Evolutionary conservation across 495 filamentous ascomycete genomes (phyloP), one percentile per base, ranked within the genome.

Genomic region (Penicillium paradoxum): DNA sequence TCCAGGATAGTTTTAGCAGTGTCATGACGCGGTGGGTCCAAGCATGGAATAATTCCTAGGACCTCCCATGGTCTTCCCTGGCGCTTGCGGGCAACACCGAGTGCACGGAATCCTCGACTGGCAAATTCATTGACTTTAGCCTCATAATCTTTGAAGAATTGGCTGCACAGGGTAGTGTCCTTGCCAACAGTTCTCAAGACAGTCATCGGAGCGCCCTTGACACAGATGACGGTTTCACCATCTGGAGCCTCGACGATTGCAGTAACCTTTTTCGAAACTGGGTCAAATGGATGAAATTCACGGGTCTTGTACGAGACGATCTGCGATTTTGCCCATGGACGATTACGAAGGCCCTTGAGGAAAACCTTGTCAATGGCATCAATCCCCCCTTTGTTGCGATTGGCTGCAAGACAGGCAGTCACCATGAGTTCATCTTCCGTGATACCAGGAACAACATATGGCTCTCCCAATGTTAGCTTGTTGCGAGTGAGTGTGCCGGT

Each of bases 281-380:
- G 90, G 68, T 96, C 91, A 69, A 96, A 96, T 46, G 91, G 90
- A 68, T 79, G 75, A 75, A 95, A 95, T 24, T 90, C 82, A 55
- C 90, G 69, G 44, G 89, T 83, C 65, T 82, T 83, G 78, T 89
- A 95, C 72, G 84, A 83, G 60, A 75, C 75, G 37, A 95, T 83
- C 42, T 84, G 80, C 52, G 74, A 66, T 76, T 91, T 93, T 64
- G 86, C 88, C 48, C 78, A 77, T 15, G 90, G 90, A 64, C 92
- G 95, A 67, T 76, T 80, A 64, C 82, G 83, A 42, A 95, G 81
- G 30, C 82, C 79, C 77, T 91, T 93, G 63, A 95, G 75, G 76
- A 95, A 95, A 62, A 89, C 91, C 73, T 90, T 91, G 79, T 96
- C 91, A 62, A 96, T 95, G 52, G 91, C 86, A 72, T 96, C 91